Evolutionary conservation across 768 basidiomycete species (phyloP).

Genomic region (Mycena crocata): DNA sequence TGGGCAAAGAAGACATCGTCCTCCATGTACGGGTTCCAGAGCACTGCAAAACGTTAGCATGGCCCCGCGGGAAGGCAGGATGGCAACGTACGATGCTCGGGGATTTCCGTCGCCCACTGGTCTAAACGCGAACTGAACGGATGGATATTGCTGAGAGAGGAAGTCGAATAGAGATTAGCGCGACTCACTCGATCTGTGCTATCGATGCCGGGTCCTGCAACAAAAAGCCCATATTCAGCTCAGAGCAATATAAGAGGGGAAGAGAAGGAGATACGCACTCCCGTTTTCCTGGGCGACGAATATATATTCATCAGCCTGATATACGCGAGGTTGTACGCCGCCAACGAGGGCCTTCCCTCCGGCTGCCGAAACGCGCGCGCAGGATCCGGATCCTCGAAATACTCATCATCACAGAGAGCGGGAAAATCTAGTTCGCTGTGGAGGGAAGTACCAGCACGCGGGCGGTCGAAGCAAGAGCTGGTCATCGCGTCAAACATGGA

Average conservation of each 20-base stretch:
- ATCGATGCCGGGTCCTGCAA: too few species aligned
- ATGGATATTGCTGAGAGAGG: too few species aligned
- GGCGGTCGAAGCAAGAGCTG: conserved; percentile 59
- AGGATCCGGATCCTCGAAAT: conserved; percentile 57
- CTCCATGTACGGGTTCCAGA: conserved; percentile 50
- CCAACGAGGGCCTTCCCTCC: conserved; percentile 49
- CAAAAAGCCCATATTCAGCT: too few species aligned
- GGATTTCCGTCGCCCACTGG: conserved; percentile 63
- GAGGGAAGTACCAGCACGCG: conserved; percentile 43
- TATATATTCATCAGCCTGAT: conserved; percentile 60
- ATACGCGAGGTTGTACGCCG: conserved; percentile 54
- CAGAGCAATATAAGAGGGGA: too few species aligned
- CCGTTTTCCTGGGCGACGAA: conserved; percentile 56
- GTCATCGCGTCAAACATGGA: conserved; percentile 44
- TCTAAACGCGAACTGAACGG: conserved; percentile 65
- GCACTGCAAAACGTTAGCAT: too few species aligned
- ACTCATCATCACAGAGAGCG: conserved; percentile 62
- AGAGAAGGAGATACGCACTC: too few species aligned
- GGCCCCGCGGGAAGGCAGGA: too few species aligned
- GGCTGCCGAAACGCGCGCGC: conserved; percentile 61
- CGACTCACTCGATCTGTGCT: conserved; percentile 27
- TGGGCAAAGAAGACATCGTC: conserved; percentile 50
- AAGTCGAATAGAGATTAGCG: too few species aligned
- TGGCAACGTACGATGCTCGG: conserved; percentile 56
- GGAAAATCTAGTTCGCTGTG: conserved; percentile 65